A percentile compares a stretch with the other conserved stretches of the same genome.
These are phyloP conservation scores for Podochytrium sp. DNA, from an alignment of 192 early-diverging fungal species.

Conservation along the genomic window DNA sequence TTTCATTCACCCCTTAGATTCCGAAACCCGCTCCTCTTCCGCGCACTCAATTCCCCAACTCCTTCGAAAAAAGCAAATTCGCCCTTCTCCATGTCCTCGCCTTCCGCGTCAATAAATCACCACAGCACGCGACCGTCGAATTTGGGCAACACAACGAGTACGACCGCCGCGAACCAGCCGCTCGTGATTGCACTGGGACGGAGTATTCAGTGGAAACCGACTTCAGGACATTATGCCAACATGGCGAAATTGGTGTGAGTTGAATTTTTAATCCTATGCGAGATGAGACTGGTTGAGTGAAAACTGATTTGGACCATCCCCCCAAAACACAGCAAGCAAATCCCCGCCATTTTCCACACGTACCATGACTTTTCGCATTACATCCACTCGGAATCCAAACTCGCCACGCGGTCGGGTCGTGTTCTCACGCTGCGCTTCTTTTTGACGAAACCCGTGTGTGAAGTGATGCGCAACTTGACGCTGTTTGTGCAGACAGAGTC, in stretches of 20 bases:
- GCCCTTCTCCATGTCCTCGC: too few species aligned
- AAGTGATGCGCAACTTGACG: neutral
- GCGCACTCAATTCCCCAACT: neutral
- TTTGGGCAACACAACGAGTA: neutral
- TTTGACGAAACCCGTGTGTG: neutral
- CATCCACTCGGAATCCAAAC: neutral
- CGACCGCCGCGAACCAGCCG: neutral
- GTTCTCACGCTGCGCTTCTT: neutral
- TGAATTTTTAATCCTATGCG: too few species aligned
- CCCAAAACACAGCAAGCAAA: neutral
- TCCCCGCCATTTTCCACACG: neutral
- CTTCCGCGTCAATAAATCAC: neutral
- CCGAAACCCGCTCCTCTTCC: neutral
- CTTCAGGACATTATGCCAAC: neutral
- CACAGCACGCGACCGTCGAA: neutral
- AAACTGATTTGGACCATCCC: too few species aligned
- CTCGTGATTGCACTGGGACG: neutral
- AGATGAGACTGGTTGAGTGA: too few species aligned
- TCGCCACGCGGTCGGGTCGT: neutral
- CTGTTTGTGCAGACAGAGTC: neutral
- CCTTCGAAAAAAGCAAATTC: neutral
- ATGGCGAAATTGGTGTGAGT: neutral
- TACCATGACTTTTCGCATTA: neutral
- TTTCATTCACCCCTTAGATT: neutral
- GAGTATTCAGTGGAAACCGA: neutral